Conservation (phyloP, 176 grass and related monocot species). For the Saccharum officinarum region DNA sequence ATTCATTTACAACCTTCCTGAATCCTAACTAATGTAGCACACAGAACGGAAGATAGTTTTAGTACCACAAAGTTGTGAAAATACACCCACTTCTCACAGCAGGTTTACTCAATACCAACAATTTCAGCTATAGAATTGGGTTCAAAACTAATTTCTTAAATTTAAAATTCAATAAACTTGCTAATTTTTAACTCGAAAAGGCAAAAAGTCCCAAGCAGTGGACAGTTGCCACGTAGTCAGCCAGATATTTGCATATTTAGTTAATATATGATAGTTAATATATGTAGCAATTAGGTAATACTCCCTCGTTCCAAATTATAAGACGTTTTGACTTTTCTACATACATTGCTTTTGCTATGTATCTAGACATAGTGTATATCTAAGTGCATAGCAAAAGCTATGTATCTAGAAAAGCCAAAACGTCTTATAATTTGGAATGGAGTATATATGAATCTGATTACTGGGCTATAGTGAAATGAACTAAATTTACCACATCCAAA, state of each 20-base stretch:
- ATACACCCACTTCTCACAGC: background rate
- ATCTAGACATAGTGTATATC: no score
- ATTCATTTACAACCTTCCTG: background rate
- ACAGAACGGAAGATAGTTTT: background rate
- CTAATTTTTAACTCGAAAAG: background rate
- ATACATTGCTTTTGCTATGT: no score
- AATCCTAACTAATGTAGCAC: background rate
- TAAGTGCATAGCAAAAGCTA: no score
- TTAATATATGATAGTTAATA: no score
- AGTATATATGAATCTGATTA: background rate
- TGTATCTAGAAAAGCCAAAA: no score
- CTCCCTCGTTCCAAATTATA: no score
- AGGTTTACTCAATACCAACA: background rate
- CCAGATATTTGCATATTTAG: background rate
- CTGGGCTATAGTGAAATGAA: background rate
- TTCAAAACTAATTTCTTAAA: background rate
- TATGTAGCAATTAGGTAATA: background rate
- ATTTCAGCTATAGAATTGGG: background rate
- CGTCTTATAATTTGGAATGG: no score
- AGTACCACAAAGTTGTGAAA: background rate
- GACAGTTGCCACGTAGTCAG: background rate
- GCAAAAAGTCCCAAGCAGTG: background rate
- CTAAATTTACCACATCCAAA: constrained; percentile 16
- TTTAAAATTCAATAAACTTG: background rate
- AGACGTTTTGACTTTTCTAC: no score